These are phyloP conservation scores for Dryadomyces sulphureus DNA, from an alignment of 2,329 filamentous ascomycete species.

Conservation along the genomic window DNA sequence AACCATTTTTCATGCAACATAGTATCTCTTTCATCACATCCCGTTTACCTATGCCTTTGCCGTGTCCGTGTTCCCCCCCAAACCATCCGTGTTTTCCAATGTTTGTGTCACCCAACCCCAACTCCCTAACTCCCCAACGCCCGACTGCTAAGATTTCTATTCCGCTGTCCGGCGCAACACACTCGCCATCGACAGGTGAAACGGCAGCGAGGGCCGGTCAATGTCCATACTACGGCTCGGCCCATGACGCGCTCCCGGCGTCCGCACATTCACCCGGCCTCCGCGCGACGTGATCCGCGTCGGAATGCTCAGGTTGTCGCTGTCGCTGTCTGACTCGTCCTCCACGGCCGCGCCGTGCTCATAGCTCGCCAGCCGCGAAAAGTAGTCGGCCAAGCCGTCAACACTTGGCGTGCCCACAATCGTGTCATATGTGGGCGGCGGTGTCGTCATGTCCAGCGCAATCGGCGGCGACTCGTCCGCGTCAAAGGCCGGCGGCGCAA, in stretches of 20 bases:
- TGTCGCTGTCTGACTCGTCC: constrained; percentile 24
- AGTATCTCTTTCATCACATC: not conserved
- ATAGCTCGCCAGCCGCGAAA: constrained; percentile 61
- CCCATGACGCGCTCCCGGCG: constrained; percentile 35
- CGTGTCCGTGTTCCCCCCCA: too few relatives aligned
- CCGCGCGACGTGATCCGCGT: constrained; percentile 32
- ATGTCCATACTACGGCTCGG: constrained; percentile 44
- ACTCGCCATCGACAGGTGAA: constrained; percentile 18
- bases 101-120: not conserved
- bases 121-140: not conserved
- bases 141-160: not conserved
- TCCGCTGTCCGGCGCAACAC: constrained; percentile 12
- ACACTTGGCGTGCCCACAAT: constrained; percentile 58
- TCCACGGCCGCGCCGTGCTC: constrained; percentile 27
- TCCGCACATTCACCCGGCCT: constrained; percentile 42
- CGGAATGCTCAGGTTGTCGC: constrained; percentile 17
- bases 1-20: not conserved
- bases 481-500: constrained; percentile 77
- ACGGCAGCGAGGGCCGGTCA: constrained; percentile 22
- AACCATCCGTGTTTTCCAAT: too few relatives aligned
- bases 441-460: constrained; percentile 40
- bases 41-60: too few relatives aligned
- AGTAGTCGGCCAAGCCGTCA: constrained; percentile 71
- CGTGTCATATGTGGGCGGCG: constrained; percentile 70
- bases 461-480: constrained; percentile 58